Evolutionary conservation across 192 early-diverging fungal species (phyloP), one percentile per base, ranked within the genome.

Genomic region (Podila minutissima): DNA sequence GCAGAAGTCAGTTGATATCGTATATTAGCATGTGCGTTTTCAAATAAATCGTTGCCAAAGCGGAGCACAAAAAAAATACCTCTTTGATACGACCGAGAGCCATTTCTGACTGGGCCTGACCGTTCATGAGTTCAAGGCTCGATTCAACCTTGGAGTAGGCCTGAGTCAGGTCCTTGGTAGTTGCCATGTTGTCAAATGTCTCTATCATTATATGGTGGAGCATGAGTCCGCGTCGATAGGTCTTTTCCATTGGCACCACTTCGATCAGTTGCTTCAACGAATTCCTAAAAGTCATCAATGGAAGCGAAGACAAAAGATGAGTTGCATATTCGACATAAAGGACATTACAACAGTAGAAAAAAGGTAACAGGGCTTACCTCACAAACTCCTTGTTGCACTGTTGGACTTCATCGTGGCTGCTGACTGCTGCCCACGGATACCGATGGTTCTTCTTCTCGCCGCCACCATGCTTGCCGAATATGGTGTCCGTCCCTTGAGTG

Each of bases 71-170:
- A 74, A 20, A 71, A 8, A 17, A 60, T 84, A 89, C 88, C 74
- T 90, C 85, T 3, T 84, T 35, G 28, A 78, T 73, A 35, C 82
- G 75, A 26, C 83, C 83, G 7, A 83, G 75, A 6, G 68, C 67
- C 67, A 71, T 85, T 60, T 90, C 89, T 31, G 86, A 71, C 66
- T 85, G 86, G 3, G 87, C 87, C 64, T 86, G 88, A 3, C 81
- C 86, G 68, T 90, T 90, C 89, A 86, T 89, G 38, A 90, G 66
- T 5, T 75, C 51, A 0, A 90, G 72, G 74, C 85, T 84, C 62
- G 78, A 24, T 22, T 55, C 53, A 55, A 55, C 53, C 8, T n/a
- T 55, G 2, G 53, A 46, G 53, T 55, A 26, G n/a, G 22, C n/a
- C 11, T 55, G 53, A 55, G 53, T 46, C 13, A 46, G 79, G 12